Base-by-base conservation (phyloP, 1,284 basidiomycete genomes). In the Leccinum proliferum region DNA sequence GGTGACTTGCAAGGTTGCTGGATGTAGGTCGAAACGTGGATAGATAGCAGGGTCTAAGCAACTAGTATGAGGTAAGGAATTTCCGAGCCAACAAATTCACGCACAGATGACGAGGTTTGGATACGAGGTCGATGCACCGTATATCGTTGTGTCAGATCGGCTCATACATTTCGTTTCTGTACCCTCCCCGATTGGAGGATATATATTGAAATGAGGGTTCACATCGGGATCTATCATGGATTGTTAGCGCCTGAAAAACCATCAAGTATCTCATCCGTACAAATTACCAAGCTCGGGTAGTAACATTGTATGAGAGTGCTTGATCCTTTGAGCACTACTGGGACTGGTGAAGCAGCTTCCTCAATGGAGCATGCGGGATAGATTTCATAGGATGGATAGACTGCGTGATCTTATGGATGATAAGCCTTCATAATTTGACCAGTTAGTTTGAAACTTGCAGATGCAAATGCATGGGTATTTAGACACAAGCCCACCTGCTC, bases 141-240 rank as follows among this genome's bases (percentile, higher is more conserved):
- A 41, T 32, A 29, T 57, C 9, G 29, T 59, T 14, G 11, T 48
- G 29, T 59, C 34, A 12, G 37, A 9, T 34, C 12, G 35, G 48
- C 5, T 56, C 14, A 37, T 41, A 5, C 15, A 21, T 21, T 60
- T 58, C 18, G 7, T 48, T 29, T 60, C 39, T 3, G 18, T 11
- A 12, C 55, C 18, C 18, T 58, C 50, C 2, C 50, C 25, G 29
- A 58, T 43, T 8, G 58, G 34, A 25, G 81, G 80, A 64, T 83
- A 83, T 35, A 83, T 65, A 52, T 79, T 77, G 41, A 84, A 72
- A 66, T 76, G 67, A 25, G 82, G 82, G 67, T 84, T 83, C 25
- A 77, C 74, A 5, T 76, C 61, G 5, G 73, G 71, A 69, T 80
- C 82, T 80, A 61, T 29, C 58, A 59, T 6, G 29, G 18, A n/a